Evolutionary conservation across 2,329 filamentous ascomycete genomes (phyloP).

Genomic region (Cryphonectria parasitica): DNA sequence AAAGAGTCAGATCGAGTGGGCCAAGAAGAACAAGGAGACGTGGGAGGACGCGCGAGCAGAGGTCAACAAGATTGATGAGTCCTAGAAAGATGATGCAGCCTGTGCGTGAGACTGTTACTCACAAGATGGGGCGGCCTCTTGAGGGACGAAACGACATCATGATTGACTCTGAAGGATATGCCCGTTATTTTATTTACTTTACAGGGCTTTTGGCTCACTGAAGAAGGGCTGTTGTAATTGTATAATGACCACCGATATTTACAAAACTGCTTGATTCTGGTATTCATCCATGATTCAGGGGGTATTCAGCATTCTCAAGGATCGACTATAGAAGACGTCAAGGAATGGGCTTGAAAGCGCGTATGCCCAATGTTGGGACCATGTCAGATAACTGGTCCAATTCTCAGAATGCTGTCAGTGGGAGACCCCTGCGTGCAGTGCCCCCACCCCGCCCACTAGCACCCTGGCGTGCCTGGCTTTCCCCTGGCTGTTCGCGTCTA

Average conservation of each 20-base stretch:
- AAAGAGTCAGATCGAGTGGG: conserved; percentile 92
- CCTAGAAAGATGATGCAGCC: conserved; percentile 38
- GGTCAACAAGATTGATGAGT: conserved; percentile 82
- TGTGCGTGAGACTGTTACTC: neutral
- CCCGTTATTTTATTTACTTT: conserved; percentile 9
- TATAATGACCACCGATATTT: conserved; percentile 25
- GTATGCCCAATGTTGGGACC: neutral
- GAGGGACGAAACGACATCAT: conserved; percentile 14
- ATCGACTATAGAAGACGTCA: neutral
- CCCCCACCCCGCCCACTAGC: neutral
- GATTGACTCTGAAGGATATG: conserved; percentile 8
- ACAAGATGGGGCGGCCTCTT: conserved; percentile 5
- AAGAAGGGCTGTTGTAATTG: conserved; percentile 23
- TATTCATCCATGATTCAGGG: conserved; percentile 3
- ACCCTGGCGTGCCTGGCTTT: neutral
- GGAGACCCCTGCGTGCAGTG: neutral
- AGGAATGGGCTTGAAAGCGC: neutral
- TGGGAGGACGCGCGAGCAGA: conserved; percentile 91
- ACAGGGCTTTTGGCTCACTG: neutral
- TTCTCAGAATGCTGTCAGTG: neutral
- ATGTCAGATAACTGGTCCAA: neutral
- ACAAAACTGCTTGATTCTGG: conserved; percentile 11
- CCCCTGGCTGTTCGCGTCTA: neutral
- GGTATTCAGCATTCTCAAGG: neutral
- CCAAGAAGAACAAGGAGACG: conserved; percentile 84